phyloP scores from a whole-genome alignment of 352 stramenopile species.

The Globisporangium mamillatum region DNA sequence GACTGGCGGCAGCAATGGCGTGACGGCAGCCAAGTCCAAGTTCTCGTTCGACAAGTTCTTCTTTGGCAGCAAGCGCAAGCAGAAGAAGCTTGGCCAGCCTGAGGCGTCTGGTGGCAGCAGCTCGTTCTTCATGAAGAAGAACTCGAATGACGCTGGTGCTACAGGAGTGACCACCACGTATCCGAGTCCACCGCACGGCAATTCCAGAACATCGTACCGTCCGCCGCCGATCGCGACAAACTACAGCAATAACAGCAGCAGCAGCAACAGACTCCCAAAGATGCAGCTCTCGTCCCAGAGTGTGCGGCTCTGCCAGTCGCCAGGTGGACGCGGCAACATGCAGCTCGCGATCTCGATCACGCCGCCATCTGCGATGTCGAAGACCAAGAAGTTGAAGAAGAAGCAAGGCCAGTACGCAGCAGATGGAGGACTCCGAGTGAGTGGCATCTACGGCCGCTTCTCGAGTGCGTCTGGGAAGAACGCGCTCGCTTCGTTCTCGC shows the following conservation, averaged over 20 bases:
- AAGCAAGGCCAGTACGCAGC: neutral
- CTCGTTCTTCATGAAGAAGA: slow-evolving; percentile 18
- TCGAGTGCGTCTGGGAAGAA: neutral
- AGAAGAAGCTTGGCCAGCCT: slow-evolving; percentile 15
- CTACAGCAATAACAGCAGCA: neutral
- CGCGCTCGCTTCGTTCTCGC: slow-evolving; percentile 11
- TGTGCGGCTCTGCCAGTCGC: slow-evolving; percentile 34
- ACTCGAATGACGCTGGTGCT: neutral
- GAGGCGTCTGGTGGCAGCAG: neutral
- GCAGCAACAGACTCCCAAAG: neutral
- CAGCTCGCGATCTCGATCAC: slow-evolving; percentile 41
- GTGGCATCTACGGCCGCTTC: slow-evolving; percentile 15
- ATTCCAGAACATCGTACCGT: slow-evolving; percentile 21
- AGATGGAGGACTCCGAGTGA: slow-evolving; percentile 9
- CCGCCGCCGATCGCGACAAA: slow-evolving; percentile 24
- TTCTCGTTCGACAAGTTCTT: slow-evolving; percentile 27
- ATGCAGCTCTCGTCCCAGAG: slow-evolving; percentile 5
- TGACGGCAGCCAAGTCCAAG: slow-evolving; percentile 18
- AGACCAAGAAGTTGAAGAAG: slow-evolving; percentile 11
- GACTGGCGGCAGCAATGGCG: neutral
- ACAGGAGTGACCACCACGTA: neutral
- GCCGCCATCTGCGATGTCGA: slow-evolving; percentile 14
- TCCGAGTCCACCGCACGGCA: neutral
- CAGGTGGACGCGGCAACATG: slow-evolving; percentile 31
- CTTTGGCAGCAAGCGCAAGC: slow-evolving; percentile 17